A percentile compares a stretch with the other conserved stretches of the same genome.
These are phyloP conservation scores for Trichoderma guizhouense DNA, from an alignment of 2,329 filamentous ascomycete species.

Conservation along the genomic window DNA sequence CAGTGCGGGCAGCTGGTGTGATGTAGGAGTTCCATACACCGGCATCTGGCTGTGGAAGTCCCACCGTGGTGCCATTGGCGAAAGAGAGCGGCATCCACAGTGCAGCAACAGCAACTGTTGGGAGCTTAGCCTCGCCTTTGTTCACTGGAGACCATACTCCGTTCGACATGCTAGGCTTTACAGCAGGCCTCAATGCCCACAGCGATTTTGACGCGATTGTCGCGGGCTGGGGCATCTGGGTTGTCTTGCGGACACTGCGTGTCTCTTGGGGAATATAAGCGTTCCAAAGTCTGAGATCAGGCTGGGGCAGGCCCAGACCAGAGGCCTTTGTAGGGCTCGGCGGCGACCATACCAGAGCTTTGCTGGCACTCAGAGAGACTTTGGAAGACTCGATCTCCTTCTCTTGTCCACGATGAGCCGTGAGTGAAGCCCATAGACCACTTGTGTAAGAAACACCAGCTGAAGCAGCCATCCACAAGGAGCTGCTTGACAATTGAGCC, in stretches of 20 bases:
- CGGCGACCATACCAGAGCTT: background rate
- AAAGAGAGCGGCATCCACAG: background rate
- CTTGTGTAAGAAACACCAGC: background rate
- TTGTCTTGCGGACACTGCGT: background rate
- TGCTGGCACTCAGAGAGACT: background rate
- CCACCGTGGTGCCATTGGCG: background rate
- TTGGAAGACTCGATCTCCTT: background rate
- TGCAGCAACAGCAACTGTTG: background rate
- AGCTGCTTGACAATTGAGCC: background rate
- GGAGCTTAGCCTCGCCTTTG: background rate
- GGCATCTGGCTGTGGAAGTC: background rate
- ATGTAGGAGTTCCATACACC: constrained; percentile 5
- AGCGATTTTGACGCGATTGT: constrained; percentile 1
- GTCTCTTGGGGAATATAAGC: background rate
- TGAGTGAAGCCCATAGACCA: background rate
- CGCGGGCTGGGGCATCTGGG: background rate
- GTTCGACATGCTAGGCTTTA: background rate
- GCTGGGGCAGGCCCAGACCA: background rate
- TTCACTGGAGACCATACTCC: background rate
- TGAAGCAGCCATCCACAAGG: background rate
- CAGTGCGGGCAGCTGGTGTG: background rate
- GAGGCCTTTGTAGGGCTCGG: background rate
- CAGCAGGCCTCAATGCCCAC: background rate
- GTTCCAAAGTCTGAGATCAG: background rate
- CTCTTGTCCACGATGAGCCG: background rate